Conservation (phyloP, 306 rosid species). For the Pterocarpus santalinus region DNA sequence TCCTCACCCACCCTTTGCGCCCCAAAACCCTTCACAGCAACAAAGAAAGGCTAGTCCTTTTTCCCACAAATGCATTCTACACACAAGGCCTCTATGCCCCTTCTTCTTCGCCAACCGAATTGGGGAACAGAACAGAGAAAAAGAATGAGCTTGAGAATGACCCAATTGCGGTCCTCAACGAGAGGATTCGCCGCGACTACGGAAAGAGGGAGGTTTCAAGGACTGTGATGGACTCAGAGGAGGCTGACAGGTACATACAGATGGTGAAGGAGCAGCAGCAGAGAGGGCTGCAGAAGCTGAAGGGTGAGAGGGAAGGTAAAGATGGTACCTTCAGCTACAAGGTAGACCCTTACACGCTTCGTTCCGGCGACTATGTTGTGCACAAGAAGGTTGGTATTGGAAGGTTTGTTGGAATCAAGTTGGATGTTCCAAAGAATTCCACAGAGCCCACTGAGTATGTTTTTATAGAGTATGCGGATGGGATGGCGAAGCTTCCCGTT, state of each 20-base stretch:
- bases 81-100: slow-evolving; percentile 53
- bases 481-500: slow-evolving; percentile 95
- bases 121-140: slow-evolving; percentile 44
- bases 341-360: slow-evolving; percentile 87
- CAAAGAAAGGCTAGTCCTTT: neutral
- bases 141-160: slow-evolving; percentile 57
- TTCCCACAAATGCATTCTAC: slow-evolving; percentile 58
- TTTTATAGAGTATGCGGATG: slow-evolving; percentile 92
- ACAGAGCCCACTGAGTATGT: slow-evolving; percentile 70
- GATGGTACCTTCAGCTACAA: slow-evolving; percentile 65
- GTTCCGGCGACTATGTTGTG: slow-evolving; percentile 91
- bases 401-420: slow-evolving; percentile 80
- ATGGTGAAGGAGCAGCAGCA: slow-evolving; percentile 92
- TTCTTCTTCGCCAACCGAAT: slow-evolving; percentile 48
- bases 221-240: slow-evolving; percentile 67
- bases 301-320: slow-evolving; percentile 60
- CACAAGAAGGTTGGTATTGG: slow-evolving; percentile 97
- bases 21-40: neutral
- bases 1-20: slow-evolving; percentile 42
- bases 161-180: slow-evolving; percentile 72
- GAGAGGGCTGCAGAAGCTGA: slow-evolving; percentile 86
- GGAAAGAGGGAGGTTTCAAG: slow-evolving; percentile 59
- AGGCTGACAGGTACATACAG: slow-evolving; percentile 76
- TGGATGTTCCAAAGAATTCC: slow-evolving; percentile 73
- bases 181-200: slow-evolving; percentile 75